These are phyloP conservation scores for Cryphonectria radicalis DNA, from an alignment of 2,329 filamentous ascomycete species.

Conservation along the genomic window DNA sequence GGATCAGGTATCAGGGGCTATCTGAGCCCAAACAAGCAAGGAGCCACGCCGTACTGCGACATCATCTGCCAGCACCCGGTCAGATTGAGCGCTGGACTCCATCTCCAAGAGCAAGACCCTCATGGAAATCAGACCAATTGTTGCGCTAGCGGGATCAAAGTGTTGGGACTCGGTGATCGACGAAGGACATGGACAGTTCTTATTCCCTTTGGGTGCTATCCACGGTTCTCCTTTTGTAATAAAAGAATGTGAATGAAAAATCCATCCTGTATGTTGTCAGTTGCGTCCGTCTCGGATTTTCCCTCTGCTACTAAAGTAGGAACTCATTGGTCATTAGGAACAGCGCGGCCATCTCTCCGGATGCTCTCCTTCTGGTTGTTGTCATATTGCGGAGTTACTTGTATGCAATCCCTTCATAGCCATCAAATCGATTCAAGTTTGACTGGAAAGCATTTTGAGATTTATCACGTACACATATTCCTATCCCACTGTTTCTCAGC, in stretches of 20 bases:
- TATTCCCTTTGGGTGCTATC: not conserved
- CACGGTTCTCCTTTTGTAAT: not conserved
- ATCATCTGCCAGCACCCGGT: not conserved
- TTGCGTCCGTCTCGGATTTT: not conserved
- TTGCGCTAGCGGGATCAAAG: not conserved
- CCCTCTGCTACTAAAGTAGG: not conserved
- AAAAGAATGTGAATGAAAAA: not conserved
- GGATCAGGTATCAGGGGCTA: constrained; percentile 60
- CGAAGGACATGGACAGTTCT: not conserved
- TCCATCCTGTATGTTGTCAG: not conserved
- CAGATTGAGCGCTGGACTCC: not conserved
- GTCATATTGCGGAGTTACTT: not conserved
- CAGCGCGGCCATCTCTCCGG: not conserved
- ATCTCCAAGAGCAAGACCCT: not conserved
- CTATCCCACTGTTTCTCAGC: too few relatives aligned
- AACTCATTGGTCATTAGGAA: not conserved
- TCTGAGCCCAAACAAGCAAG: constrained; percentile 36
- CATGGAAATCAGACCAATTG: not conserved
- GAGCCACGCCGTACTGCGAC: not conserved
- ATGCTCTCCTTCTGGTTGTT: not conserved
- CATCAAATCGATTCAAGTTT: not conserved
- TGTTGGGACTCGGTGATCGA: not conserved
- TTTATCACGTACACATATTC: not conserved
- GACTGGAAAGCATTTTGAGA: not conserved
- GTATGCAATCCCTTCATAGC: not conserved